phyloP scores from a whole-genome alignment of 164 flowering plant species.

The Akebia trifoliata region DNA sequence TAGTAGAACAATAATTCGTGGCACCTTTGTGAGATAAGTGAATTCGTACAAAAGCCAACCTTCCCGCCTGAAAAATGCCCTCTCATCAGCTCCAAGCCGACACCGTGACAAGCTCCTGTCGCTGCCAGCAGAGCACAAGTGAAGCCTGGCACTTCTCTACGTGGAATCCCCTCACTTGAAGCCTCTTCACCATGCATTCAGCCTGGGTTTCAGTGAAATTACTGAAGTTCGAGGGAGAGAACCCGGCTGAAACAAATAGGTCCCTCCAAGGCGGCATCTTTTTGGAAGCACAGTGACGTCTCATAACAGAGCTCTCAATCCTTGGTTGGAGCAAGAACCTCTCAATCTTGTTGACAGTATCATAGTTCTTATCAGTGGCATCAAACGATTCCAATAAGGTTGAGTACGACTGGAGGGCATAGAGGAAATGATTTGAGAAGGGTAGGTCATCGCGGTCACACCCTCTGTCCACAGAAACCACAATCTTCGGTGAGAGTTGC shows the following conservation, averaged over 20 bases:
- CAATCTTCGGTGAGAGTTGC: slow-evolving; percentile 63
- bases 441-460: slow-evolving; percentile 62
- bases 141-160: slow-evolving; percentile 82
- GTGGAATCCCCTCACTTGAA: slow-evolving; percentile 67
- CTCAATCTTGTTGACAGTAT: slow-evolving; percentile 62
- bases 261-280: slow-evolving; percentile 56
- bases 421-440: slow-evolving; percentile 50
- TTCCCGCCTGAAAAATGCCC: slow-evolving; percentile 21
- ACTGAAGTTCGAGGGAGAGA: slow-evolving; percentile 58
- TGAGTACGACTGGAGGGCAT: slow-evolving; percentile 47
- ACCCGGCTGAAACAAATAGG: slow-evolving; percentile 55
- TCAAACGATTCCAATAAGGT: slow-evolving; percentile 66
- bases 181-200: slow-evolving; percentile 66
- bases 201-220: slow-evolving; percentile 80
- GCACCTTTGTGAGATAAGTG: slow-evolving; percentile 28
- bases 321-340: slow-evolving; percentile 53
- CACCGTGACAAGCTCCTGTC: slow-evolving; percentile 66
- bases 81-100: slow-evolving; percentile 86
- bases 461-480: slow-evolving; percentile 66
- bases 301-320: slow-evolving; percentile 48
- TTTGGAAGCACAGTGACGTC: slow-evolving; percentile 38
- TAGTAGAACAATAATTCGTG: slow-evolving; percentile 22
- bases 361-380: slow-evolving; percentile 42
- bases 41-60: slow-evolving; percentile 17
- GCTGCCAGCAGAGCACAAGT: slow-evolving; percentile 81